Conservation (phyloP, 768 basidiomycete species). For the Mycena metata region DNA sequence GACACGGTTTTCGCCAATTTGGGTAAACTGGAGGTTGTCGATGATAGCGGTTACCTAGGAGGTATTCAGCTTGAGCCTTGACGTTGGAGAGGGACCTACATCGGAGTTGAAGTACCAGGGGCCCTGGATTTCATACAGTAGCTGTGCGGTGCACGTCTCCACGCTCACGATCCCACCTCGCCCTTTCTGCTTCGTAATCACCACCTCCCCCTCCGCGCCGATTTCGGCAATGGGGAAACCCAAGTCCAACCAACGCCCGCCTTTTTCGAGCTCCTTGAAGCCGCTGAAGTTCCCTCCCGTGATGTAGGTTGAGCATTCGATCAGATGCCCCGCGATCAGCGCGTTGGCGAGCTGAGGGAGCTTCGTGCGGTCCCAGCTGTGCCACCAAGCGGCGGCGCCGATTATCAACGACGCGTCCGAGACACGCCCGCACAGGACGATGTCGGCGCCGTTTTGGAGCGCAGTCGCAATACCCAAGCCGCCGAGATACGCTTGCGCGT, state of each 20-base stretch:
- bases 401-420: slow-evolving; percentile 34
- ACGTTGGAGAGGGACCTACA: slow-evolving; percentile 1
- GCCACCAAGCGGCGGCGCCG: slow-evolving; percentile 41
- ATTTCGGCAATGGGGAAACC: slow-evolving; percentile 38
- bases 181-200: slow-evolving; percentile 35
- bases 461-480: slow-evolving; percentile 37
- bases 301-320: slow-evolving; percentile 38
- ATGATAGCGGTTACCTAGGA: slow-evolving; percentile 36
- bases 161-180: slow-evolving; percentile 35
- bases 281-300: slow-evolving; percentile 37
- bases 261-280: slow-evolving; percentile 35
- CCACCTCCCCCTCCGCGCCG: slow-evolving; percentile 26
- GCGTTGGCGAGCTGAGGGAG: slow-evolving; percentile 34
- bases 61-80: too few species aligned
- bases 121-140: slow-evolving; percentile 38
- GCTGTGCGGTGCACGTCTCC: slow-evolving; percentile 34
- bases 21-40: slow-evolving; percentile 30
- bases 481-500: slow-evolving; percentile 36
- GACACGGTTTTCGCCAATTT: slow-evolving; percentile 33
- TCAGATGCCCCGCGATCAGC: slow-evolving; percentile 35
- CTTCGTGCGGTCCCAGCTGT: slow-evolving; percentile 32
- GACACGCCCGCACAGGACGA: slow-evolving; percentile 37
- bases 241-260: slow-evolving; percentile 32
- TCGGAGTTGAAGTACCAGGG: slow-evolving; percentile 40
- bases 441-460: slow-evolving; percentile 33